phyloP scores from a whole-genome alignment of 78 protist genomes.

The Dictyostelium citrinum region DNA sequence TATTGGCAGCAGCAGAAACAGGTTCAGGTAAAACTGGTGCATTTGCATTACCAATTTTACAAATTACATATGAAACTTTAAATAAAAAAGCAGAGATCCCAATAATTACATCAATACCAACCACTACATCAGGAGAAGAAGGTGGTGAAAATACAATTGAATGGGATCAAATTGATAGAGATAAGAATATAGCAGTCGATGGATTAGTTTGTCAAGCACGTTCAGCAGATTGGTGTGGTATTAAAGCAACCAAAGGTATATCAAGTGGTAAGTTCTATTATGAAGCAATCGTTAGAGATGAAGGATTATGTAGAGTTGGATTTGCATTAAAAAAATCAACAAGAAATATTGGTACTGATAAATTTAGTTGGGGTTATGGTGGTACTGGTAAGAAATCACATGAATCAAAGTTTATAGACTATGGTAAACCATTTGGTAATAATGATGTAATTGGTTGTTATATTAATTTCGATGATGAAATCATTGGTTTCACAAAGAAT shows the following conservation, averaged over 20 bases:
- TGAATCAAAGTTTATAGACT: conserved; percentile 53
- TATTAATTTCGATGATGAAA: conserved; percentile 41
- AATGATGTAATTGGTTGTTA: conserved; percentile 80
- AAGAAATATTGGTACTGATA: conserved; percentile 83
- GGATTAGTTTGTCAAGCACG: conserved; percentile 64
- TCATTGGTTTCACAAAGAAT: conserved; percentile 78
- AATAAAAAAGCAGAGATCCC: conserved; percentile 53
- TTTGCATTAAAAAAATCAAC: conserved; percentile 44
- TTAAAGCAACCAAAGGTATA: conserved; percentile 69
- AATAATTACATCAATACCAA: not conserved
- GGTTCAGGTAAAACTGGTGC: conserved; percentile 92
- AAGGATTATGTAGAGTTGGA: conserved; percentile 88
- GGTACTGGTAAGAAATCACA: conserved; percentile 82
- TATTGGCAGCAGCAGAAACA: conserved; percentile 92
- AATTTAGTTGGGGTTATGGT: conserved; percentile 78
- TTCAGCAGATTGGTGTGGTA: conserved; percentile 64
- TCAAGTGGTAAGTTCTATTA: conserved; percentile 63
- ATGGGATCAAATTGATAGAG: conserved; percentile 31
- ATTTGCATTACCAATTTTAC: conserved; percentile 76
- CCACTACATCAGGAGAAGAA: not conserved
- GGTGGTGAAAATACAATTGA: not conserved
- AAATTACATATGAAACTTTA: conserved; percentile 76
- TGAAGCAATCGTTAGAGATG: conserved; percentile 82
- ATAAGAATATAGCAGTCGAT: conserved; percentile 40
- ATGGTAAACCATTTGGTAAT: conserved; percentile 78